These are phyloP conservation scores for Colletotrichum eremochloae DNA, from an alignment of 2,329 filamentous ascomycete species.

Conservation along the genomic window DNA sequence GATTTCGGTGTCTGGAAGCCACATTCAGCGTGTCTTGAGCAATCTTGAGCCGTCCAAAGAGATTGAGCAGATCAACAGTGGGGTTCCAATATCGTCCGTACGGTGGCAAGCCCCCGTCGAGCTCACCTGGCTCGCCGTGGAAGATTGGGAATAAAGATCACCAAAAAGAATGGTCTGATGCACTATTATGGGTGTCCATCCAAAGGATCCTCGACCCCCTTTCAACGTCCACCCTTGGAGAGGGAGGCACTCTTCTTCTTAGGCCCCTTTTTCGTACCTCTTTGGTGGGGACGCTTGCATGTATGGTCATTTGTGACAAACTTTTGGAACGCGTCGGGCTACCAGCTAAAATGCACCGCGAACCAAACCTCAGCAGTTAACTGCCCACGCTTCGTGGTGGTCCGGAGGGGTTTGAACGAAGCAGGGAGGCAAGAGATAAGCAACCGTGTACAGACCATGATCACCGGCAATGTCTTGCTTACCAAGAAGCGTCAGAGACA, in stretches of 20 bases:
- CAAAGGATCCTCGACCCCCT: background rate
- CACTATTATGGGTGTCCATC: background rate
- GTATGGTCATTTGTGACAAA: slow-evolving; percentile 36
- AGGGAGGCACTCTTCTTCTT: slow-evolving; percentile 11
- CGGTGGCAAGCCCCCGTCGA: slow-evolving; percentile 1
- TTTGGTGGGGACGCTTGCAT: slow-evolving; percentile 22
- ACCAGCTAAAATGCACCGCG: background rate
- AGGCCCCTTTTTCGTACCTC: background rate
- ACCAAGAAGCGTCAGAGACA: background rate
- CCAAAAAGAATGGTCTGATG: background rate
- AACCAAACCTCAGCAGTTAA: background rate
- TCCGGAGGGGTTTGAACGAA: slow-evolving; percentile 9
- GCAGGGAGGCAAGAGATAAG: slow-evolving; percentile 2
- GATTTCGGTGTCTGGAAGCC: background rate
- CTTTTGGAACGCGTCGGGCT: slow-evolving; percentile 10
- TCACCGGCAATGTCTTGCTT: slow-evolving; percentile 9
- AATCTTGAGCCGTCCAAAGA: background rate
- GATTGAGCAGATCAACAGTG: background rate
- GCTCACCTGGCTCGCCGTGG: background rate
- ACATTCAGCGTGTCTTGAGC: background rate
- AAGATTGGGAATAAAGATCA: background rate
- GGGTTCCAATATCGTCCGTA: background rate
- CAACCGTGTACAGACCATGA: background rate
- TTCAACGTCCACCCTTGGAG: background rate
- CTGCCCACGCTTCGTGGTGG: slow-evolving; percentile 20